A percentile compares a stretch with the other conserved stretches of the same genome.
phyloP scores from a whole-genome alignment of 352 stramenopile genomes.

The Phytophthora cactorum region DNA sequence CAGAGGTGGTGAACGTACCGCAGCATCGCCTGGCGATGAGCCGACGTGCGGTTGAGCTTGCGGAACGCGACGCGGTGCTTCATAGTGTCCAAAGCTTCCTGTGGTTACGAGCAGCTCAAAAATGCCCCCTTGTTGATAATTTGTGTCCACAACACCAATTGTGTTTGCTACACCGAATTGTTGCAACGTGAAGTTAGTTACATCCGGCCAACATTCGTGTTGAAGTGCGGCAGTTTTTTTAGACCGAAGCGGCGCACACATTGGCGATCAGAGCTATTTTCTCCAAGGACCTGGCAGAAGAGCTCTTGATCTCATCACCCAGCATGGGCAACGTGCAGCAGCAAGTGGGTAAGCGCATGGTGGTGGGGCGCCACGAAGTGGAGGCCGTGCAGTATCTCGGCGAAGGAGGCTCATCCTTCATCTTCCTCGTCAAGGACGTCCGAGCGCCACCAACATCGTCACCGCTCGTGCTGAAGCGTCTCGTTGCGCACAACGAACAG shows the following conservation, averaged over 20 bases:
- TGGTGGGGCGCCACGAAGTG: constrained; percentile 67
- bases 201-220: too few relatives aligned
- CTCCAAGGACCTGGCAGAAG: neutral
- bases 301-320: neutral
- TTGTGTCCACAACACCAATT: neutral
- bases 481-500: constrained; percentile 75
- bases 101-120: constrained; percentile 28
- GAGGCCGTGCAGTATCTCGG: constrained; percentile 79
- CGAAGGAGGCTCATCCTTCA: constrained; percentile 82
- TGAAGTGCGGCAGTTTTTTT: too few relatives aligned
- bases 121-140: neutral
- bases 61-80: constrained; percentile 88
- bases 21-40: constrained; percentile 97
- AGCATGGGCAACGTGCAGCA: constrained; percentile 82
- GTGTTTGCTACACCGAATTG: neutral
- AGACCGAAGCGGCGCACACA: too few relatives aligned
- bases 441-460: constrained; percentile 30
- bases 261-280: neutral
- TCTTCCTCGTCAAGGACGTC: constrained; percentile 81
- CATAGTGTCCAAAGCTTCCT: constrained; percentile 48
- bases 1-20: constrained; percentile 59
- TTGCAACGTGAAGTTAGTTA: neutral
- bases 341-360: constrained; percentile 73
- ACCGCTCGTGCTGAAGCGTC: constrained; percentile 74
- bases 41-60: constrained; percentile 92